Base-by-base conservation (phyloP, 169 alveolate species). In the Theileria sp. region DNA sequence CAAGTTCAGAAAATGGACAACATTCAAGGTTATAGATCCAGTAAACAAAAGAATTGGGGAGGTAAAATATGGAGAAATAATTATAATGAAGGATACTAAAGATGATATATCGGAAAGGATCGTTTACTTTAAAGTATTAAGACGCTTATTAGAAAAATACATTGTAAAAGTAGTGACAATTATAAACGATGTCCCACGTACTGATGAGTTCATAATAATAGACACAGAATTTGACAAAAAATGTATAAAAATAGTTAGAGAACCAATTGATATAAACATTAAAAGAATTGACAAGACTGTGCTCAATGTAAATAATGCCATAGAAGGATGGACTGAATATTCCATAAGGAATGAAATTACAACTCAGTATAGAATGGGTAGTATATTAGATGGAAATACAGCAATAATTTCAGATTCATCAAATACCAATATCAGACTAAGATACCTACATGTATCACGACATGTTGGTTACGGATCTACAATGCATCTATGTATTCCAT, bases 131-230 rank as follows among this genome's bases (percentile, higher is more conserved):
- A 70, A 70, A 15, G 66, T 25, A 23, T 51, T 70, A 54, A 74
- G 61, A 30, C 56, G 61, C 7, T 4, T 21, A 23, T 36, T 28
- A 36, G 72, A 74, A n/a, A 74, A 36, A 49, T 60, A 44, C 60
- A 15, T 74, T 19, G 12, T 30, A 30, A 74, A 51, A 51, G n/a
- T 74, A 28, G 72, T 74, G 38, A 61, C 75, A 19, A 51, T 51
- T 8, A 17, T 17, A 19, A 28, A 30, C 6, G 71, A 74, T 74
- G 80, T 19, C 10, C 60, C 72, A 1, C 13, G 26, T 44, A 74
- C 80, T 23, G 78, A 51, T 13, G 80, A 74, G 64, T 74, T 74
- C 51, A 60, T 38, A 74, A 36, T 74, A 58, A 25, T 23, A 74
- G 71, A 74, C 60, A 26, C 25, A 3, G 38, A 74, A 13, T 26